Evolutionary conservation across 2,329 filamentous ascomycete genomes (phyloP), one percentile per base, ranked within the genome.

Genomic region (Cladorrhinum sp.): DNA sequence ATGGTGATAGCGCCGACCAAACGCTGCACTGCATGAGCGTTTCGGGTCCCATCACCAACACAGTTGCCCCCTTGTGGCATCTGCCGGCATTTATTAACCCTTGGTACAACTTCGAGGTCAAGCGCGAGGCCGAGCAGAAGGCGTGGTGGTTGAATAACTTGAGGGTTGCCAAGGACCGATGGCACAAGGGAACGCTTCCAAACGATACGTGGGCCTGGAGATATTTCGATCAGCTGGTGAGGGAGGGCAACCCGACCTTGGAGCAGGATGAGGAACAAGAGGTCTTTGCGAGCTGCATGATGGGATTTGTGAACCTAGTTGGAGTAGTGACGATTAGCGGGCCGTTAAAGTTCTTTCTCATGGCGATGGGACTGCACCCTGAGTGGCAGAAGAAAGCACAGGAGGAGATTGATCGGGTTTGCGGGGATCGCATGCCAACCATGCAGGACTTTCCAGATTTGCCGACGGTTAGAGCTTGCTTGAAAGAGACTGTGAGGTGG

Each of bases 401-500:
- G 67, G 81, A 79, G 50, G 83, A 87, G 69, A 77, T 86, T 13
- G 84, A 86, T 64, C 71, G 76, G 8, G 80, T 85, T 1, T 83
- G 81, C 58, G 81, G 81, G 16, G 76, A 81, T 60, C 76, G 79
- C 20, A 76, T 85, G 73, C 83, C 83, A 0, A 79, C 72, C 13
- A 76, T 80, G 32, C 72, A 74, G 7, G 81, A 86, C 66, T 79
- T 78, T 64, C 71, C 78, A 1, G 70, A 78, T 16, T 71, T 86
- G 20, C 83, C 83, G 0, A 81, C 76, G 0, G 76, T 85, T 9
- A 74, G 82, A 16, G 83, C 83, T 1, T 81, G 81, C 48, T 71
- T 85, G 24, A 84, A 85, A 70, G 84, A 86, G 71, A 82, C 80
- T 13, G 69, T 84, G n/a, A 74, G 83, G 50, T 85, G 83, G 83